Evolutionary conservation across 2,329 filamentous ascomycete genomes (phyloP).

Genomic region (Fragosphaeria purpurea): DNA sequence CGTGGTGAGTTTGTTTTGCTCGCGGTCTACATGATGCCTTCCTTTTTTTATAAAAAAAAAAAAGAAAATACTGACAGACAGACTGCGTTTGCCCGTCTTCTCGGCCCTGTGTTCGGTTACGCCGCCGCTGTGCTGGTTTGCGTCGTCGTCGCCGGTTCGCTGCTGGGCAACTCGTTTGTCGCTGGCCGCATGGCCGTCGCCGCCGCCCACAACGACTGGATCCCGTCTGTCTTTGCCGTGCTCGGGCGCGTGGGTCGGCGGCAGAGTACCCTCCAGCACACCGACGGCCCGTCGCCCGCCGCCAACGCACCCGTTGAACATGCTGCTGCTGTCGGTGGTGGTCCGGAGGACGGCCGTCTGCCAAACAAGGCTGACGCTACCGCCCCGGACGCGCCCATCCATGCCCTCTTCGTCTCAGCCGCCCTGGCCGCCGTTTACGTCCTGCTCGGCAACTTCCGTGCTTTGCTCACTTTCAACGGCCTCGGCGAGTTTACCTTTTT

Average conservation of each 20-base stretch:
- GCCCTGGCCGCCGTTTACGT: constrained; percentile 47
- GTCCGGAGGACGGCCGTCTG: neutral
- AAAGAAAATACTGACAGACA: too few relatives aligned
- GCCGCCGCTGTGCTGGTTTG: constrained; percentile 47
- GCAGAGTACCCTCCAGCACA: constrained; percentile 4
- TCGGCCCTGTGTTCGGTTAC: constrained; percentile 44
- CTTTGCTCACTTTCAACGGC: constrained; percentile 50
- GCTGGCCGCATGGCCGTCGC: constrained; percentile 51
- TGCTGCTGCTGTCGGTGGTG: neutral
- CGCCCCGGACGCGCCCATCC: constrained; percentile 37
- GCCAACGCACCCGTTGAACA: constrained; percentile 4
- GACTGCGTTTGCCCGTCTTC: constrained; percentile 44
- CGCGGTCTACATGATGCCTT: neutral
- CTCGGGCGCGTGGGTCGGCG: constrained; percentile 33
- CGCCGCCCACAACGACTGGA: constrained; percentile 42
- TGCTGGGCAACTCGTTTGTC: constrained; percentile 54
- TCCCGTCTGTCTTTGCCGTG: constrained; percentile 34
- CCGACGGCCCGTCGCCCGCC: neutral
- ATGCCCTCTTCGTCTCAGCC: constrained; percentile 41
- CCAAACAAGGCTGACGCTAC: neutral
- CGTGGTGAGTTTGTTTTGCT: constrained; percentile 35
- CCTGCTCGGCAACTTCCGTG: constrained; percentile 49
- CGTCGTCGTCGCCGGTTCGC: constrained; percentile 50
- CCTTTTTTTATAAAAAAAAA: neutral
- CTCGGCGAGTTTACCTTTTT: constrained; percentile 54